A percentile compares a stretch with the other conserved stretches of the same genome.
Conservation (phyloP, 192 early-diverging fungal genomes). For the Coemansia sp. region DNA sequence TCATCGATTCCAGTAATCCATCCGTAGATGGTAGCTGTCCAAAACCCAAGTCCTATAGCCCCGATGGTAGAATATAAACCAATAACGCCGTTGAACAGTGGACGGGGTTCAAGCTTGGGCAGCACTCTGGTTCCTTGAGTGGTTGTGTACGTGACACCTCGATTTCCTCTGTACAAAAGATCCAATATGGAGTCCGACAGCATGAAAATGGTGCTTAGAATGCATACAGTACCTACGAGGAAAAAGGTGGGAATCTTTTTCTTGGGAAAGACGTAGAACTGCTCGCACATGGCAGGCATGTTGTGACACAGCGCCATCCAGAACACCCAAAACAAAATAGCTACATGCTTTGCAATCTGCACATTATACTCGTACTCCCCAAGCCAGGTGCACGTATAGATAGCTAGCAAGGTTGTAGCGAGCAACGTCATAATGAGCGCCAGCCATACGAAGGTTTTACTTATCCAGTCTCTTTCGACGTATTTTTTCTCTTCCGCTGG, state of each 20-base stretch:
- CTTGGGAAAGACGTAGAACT: not conserved
- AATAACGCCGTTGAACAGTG: conserved; percentile 7
- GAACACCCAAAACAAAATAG: not conserved
- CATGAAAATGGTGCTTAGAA: not conserved
- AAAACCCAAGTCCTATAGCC: not conserved
- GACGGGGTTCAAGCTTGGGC: conserved; percentile 4
- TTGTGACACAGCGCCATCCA: not conserved
- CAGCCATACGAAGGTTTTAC: not conserved
- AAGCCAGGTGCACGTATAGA: conserved; percentile 11
- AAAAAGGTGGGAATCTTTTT: not conserved
- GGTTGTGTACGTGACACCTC: not conserved
- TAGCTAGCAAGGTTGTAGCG: conserved; percentile 3
- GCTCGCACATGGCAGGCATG: not conserved
- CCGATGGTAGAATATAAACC: not conserved
- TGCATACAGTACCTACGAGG: not conserved
- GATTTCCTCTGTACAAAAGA: not conserved
- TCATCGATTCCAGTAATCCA: not conserved
- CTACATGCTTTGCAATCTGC: conserved; percentile 7
- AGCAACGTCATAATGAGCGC: not conserved
- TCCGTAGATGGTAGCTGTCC: not conserved
- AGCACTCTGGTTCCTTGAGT: conserved; percentile 1
- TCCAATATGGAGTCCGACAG: conserved; percentile 1
- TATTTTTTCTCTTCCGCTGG: not conserved
- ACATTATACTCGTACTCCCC: conserved; percentile 11
- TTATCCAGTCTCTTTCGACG: not conserved